These are phyloP conservation scores for Pythium sp. DNA, from an alignment of 352 stramenopile genomes.

Conservation along the genomic window DNA sequence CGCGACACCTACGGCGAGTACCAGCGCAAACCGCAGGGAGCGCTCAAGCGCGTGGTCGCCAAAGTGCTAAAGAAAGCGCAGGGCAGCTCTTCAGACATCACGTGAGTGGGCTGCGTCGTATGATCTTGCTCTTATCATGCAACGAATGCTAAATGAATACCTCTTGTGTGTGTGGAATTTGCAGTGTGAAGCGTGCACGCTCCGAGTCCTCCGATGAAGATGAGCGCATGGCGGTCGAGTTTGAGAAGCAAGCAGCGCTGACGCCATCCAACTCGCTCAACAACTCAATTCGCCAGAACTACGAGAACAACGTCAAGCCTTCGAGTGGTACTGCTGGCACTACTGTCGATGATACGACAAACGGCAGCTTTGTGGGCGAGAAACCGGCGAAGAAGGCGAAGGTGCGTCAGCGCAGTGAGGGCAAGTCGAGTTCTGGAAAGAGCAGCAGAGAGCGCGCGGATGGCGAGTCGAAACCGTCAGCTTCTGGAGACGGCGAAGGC, in stretches of 20 bases:
- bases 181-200: constrained; percentile 52
- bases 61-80: constrained; percentile 74
- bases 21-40: constrained; percentile 69
- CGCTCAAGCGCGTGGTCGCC: constrained; percentile 61
- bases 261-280: constrained; percentile 63
- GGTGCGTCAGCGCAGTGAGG: constrained; percentile 38
- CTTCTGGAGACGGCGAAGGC: constrained; percentile 19
- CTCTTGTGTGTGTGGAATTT: background rate
- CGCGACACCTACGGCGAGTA: constrained; percentile 83
- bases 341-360: background rate
- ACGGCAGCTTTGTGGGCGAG: constrained; percentile 20
- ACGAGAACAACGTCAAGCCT: constrained; percentile 30
- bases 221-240: constrained; percentile 46
- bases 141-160: background rate
- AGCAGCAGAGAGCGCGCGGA: constrained; percentile 18
- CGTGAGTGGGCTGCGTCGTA: constrained; percentile 11
- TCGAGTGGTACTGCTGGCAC: background rate
- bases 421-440: constrained; percentile 10
- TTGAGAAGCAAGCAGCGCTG: constrained; percentile 42
- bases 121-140: background rate
- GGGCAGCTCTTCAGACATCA: constrained; percentile 14
- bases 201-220: constrained; percentile 64
- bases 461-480: background rate
- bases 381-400: constrained; percentile 73
- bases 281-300: constrained; percentile 74